Evolutionary conservation across 352 stramenopile genomes (phyloP), one percentile per base, ranked within the genome.

Genomic region (Lagenidium giganteum): DNA sequence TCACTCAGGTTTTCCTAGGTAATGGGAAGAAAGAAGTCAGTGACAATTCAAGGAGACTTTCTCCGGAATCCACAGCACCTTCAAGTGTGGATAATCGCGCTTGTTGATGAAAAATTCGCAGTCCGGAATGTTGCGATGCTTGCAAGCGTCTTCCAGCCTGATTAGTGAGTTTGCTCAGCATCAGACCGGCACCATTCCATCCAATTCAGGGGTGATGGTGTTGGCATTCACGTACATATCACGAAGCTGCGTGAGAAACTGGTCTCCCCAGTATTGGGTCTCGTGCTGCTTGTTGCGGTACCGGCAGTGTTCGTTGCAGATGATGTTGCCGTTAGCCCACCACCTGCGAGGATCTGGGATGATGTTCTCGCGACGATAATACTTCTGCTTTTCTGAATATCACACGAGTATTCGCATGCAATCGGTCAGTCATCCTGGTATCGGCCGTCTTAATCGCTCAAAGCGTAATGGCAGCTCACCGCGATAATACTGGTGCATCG

Each of bases 51-150:
- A n/a, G n/a, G n/a, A n/a, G n/a, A n/a, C n/a, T n/a, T n/a, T n/a
- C n/a, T n/a, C n/a, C n/a, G n/a, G n/a, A n/a, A n/a, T n/a, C n/a
- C n/a, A n/a, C n/a, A n/a, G 4, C 27, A 93, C 81, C 77, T 99
- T 99, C 20, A 99, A 70, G 50, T 99, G 95, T 23, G 96, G 96
- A 65, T 99, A 98, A 67, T 99, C 95, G 35, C 96, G 81, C 66
- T 99, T 99, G 78, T 99, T 99, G 56, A 99, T 95, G 74, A 99
- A 99, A 52, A 99, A 99, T 64, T 99, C 96, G 62, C 95, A 99
- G 67, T 99, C 96, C 3, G 95, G 89, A 37, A 99, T 89, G 32
- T 89, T 67, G 27, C 96, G 84, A 44, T 97, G 62, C 49, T 88
- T 80, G 74, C 96, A 99, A 6, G 90, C 73, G 55, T 98, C 92